These are phyloP conservation scores for Filosporella fistucella DNA, from an alignment of 495 filamentous ascomycete genomes.

Conservation along the genomic window DNA sequence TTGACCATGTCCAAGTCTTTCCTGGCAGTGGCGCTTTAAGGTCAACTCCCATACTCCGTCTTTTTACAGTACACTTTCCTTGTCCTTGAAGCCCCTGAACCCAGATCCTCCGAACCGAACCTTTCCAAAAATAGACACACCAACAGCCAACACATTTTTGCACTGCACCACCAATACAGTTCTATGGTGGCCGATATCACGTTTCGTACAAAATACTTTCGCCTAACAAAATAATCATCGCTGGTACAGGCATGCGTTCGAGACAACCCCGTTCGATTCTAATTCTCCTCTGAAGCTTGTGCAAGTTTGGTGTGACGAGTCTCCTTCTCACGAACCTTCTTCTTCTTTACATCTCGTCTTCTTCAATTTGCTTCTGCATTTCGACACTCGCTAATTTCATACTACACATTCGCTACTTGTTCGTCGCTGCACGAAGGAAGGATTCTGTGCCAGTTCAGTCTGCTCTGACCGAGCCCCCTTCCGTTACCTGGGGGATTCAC, in stretches of 20 bases:
- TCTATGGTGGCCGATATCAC: not conserved
- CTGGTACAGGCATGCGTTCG: not conserved
- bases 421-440: not conserved
- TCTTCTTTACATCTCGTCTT: not conserved
- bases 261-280: not conserved
- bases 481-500: constrained; percentile 15
- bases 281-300: not conserved
- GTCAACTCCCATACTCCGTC: too few relatives aligned
- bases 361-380: not conserved
- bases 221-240: not conserved
- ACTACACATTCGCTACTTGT: constrained; percentile 5
- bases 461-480: not conserved
- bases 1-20: too few relatives aligned
- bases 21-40: too few relatives aligned
- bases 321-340: not conserved
- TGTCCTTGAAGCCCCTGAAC: too few relatives aligned
- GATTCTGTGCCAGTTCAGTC: too few relatives aligned
- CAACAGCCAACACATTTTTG: too few relatives aligned
- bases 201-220: too few relatives aligned
- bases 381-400: constrained; percentile 10
- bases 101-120: too few relatives aligned
- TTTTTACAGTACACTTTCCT: too few relatives aligned
- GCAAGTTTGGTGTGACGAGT: not conserved
- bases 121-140: too few relatives aligned
- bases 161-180: too few relatives aligned